Evolutionary conservation across 768 basidiomycete species (phyloP).

Genomic region (Kwoniella newhampshirensis): DNA sequence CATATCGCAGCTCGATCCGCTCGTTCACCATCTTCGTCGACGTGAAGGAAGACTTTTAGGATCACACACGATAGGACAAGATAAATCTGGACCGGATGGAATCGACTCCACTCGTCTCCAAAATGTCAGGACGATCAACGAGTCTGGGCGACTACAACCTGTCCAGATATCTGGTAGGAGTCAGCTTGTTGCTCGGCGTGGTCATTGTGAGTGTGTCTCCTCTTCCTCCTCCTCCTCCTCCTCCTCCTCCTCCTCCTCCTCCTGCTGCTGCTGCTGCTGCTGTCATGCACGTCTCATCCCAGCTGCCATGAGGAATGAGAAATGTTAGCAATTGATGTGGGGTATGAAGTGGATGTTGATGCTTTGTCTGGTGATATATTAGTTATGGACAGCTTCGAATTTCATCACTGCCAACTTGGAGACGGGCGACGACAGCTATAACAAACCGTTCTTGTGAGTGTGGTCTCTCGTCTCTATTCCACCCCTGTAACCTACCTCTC

Average conservation of each 20-base stretch:
- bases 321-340: too few relatives aligned
- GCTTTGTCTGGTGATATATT: background rate
- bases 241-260: too few relatives aligned
- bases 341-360: background rate
- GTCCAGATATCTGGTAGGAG: constrained; percentile 43
- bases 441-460: constrained; percentile 83
- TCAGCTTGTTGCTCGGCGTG: constrained; percentile 39
- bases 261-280: background rate
- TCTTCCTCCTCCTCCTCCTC: background rate
- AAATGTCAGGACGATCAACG: constrained; percentile 3
- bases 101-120: constrained; percentile 13
- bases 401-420: constrained; percentile 67
- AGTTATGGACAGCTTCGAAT: constrained; percentile 82
- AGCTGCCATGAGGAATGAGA: too few relatives aligned
- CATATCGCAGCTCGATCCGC: too few relatives aligned
- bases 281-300: background rate
- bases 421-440: constrained; percentile 63
- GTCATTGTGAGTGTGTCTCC: constrained; percentile 22
- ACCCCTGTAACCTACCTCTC: too few relatives aligned
- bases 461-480: constrained; percentile 1
- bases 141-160: constrained; percentile 12
- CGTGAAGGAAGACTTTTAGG: too few relatives aligned
- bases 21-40: too few relatives aligned
- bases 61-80: background rate
- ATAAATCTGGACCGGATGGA: constrained; percentile 12